Evolutionary conservation across 345 rosid genomes (phyloP), one percentile per base, ranked within the genome.

Genomic region (Eutrema heterophyllum): DNA sequence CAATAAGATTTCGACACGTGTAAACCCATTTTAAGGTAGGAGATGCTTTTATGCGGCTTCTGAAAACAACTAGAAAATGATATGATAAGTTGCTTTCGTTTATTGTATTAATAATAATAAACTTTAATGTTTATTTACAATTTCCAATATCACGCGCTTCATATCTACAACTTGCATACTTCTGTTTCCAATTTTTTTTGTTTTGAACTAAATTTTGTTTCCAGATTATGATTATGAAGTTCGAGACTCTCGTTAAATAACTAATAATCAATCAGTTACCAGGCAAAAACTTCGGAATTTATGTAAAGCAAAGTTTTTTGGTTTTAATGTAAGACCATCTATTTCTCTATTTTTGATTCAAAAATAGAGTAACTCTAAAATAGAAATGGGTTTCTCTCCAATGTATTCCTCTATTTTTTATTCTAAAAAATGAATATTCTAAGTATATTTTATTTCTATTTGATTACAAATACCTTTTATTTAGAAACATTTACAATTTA

Each of bases 41-140:
- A 74, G 79, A 74, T 83, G 84, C 76, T 78, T 65, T 75, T 71
- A 80, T 70, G 77, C 77, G 58, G 51, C 76, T 60, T 82, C 77
- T 72, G 82, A 75, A 61, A 78, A 77, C 80, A 71, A 72, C 67
- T 59, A 52, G 73, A 75, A 64, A 55, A 52, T 52, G 73, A 70
- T 52, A 27, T 14, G 67, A 67, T 57, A 48, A 15, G 67, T 74
- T 75, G 78, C 67, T 52, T 50, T 68, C 80, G 70, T 54, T 53
- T 44, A 5, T 75, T 54, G 18, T 30, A 33, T 35, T 36, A 50
- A 13, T 27, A 6, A 49, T 21, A 21, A 21, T 21, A 21, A 6
- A 13, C 40, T 26, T 24, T 8, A 10, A 15, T 21, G 4, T 9
- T 32, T 9, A 6, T 30, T 18, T 11, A 33, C 56, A 30, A 4